Percentiles rank a stretch among this genome's conserved stretches.
Conservation (phyloP, 371 early-diverging fungal species). For the Circinella minor region DNA sequence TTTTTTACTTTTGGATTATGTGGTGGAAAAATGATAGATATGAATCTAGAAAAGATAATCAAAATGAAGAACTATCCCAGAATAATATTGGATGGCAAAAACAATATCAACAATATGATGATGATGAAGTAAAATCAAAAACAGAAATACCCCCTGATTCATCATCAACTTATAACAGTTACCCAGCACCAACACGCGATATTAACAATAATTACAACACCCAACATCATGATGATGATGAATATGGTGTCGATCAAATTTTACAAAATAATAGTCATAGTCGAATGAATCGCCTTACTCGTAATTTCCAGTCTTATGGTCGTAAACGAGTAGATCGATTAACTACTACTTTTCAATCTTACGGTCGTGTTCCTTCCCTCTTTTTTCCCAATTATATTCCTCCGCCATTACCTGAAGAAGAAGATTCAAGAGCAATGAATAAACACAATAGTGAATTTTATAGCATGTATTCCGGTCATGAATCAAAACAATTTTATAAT, state of each 20-base stretch:
- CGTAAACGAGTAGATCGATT: conserved; percentile 1
- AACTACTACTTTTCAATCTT: conserved; percentile 2
- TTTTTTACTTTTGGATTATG: not conserved
- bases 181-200: conserved; percentile 6
- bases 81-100: too few relatives aligned
- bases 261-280: not conserved
- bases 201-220: not conserved
- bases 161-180: not conserved
- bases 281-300: conserved; percentile 6
- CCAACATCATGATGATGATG: not conserved
- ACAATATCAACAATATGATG: too few relatives aligned
- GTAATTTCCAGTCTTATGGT: not conserved
- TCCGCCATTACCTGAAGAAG: not conserved
- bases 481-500: not conserved
- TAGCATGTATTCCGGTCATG: not conserved
- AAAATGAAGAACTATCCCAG: not conserved
- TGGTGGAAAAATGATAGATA: not conserved
- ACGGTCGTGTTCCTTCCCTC: not conserved
- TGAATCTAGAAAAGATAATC: not conserved
- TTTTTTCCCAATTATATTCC: not conserved
- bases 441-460: not conserved
- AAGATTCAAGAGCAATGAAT: too few relatives aligned
- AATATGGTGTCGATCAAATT: not conserved
- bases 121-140: too few relatives aligned
- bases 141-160: not conserved